Base-by-base conservation (phyloP, 257 asterid genomes). In the Solanum medicagineum region DNA sequence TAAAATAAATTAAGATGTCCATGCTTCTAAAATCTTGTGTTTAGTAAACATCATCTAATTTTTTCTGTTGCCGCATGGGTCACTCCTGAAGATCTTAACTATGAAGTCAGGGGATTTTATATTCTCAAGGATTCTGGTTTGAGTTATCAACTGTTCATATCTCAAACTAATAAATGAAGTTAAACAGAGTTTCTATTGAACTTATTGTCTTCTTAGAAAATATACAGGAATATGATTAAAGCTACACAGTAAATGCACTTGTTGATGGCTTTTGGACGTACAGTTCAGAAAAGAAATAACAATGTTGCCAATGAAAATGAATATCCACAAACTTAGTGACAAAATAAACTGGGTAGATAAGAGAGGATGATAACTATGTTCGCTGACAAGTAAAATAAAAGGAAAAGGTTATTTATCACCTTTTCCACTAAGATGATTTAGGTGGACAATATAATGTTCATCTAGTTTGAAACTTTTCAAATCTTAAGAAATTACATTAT, bases 11-110 rank as follows among this genome's bases (percentile, higher is more conserved):
- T 3, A 36, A 40, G 5, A n/a, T 5, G 26, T 70, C 49, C 53
- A 9, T 70, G 53, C 79, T 42, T 70, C 54, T 42, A 40, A 51
- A 26, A 51, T 77, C 83, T 77, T 77, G 9, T 26, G 8, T 26
- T 77, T 77, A 77, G 16, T 22, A 51, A 26, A 51, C 19, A 51
- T 10, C 56, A 51, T 77, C 82, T 49, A 15, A 75, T 15, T 49
- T 53, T 16, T 16, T 53, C 80, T 59, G 42, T 84, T 86, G 66
- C 85, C 86, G 88, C 97, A 97, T 98, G 98, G 81, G 96, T 95
- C 83, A 97, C 96, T 85, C 99, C 94, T 26, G 99, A 97, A 91
- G 99, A 97, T 88, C 97, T 95, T 87, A 95, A 94, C 92, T 98
- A 95, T 92, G 99, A 97, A 85, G 98, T 93, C 88, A 94, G 98